These are phyloP conservation scores for Beauveria caledonica DNA, from an alignment of 2,329 filamentous ascomycete species.

Conservation along the genomic window DNA sequence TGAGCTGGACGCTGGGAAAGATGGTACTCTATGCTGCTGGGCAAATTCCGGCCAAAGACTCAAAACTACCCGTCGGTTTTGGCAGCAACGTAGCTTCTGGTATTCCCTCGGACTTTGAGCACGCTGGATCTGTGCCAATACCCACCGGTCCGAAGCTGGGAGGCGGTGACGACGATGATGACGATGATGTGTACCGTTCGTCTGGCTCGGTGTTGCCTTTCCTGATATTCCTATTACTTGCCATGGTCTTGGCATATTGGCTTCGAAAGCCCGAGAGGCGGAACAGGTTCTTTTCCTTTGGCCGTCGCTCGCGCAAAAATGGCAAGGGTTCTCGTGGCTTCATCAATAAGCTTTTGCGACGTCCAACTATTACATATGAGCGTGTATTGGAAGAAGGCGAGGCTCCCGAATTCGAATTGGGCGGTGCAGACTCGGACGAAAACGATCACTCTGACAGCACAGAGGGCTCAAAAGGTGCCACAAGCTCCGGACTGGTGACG, in stretches of 20 bases:
- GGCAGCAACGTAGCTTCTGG: slow-evolving; percentile 67
- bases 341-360: slow-evolving; percentile 59
- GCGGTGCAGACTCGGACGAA: slow-evolving; percentile 55
- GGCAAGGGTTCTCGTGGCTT: slow-evolving; percentile 38
- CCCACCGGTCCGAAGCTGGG: slow-evolving; percentile 14
- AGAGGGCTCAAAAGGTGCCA: slow-evolving; percentile 46
- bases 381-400: slow-evolving; percentile 77
- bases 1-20: slow-evolving; percentile 95
- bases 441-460: slow-evolving; percentile 57
- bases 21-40: slow-evolving; percentile 93
- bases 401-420: slow-evolving; percentile 69
- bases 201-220: slow-evolving; percentile 59
- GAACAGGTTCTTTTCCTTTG: slow-evolving; percentile 21
- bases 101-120: slow-evolving; percentile 73
- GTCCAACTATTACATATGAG: slow-evolving; percentile 58
- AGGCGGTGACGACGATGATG: slow-evolving; percentile 30
- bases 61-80: slow-evolving; percentile 72
- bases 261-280: slow-evolving; percentile 74
- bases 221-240: slow-evolving; percentile 54
- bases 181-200: slow-evolving; percentile 53
- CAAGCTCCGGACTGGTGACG: slow-evolving; percentile 59
- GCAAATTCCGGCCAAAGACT: slow-evolving; percentile 61
- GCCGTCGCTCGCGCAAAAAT: slow-evolving; percentile 29
- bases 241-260: slow-evolving; percentile 62
- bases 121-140: slow-evolving; percentile 53